Conservation (phyloP, 2,329 filamentous ascomycete species). For the Clonostachys rhizophaga region DNA sequence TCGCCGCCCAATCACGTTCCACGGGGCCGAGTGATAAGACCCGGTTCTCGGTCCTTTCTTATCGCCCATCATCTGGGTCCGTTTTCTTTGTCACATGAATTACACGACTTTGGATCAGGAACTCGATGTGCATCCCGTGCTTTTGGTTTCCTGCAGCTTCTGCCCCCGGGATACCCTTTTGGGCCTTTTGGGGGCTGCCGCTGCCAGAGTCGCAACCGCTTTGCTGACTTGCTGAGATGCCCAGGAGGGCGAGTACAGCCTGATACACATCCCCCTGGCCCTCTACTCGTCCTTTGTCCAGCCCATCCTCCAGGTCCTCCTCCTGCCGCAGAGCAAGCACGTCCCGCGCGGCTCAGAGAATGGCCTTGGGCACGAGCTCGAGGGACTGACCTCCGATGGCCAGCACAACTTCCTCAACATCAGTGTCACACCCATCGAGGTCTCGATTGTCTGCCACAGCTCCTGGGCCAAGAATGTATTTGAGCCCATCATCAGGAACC, state of each 20-base stretch:
- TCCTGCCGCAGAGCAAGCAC: constrained; percentile 51
- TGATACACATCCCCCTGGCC: constrained; percentile 85
- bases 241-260: constrained; percentile 79
- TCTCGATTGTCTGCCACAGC: constrained; percentile 83
- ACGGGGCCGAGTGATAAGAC: too few species aligned
- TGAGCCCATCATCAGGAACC: constrained; percentile 59
- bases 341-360: constrained; percentile 26
- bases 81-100: too few species aligned
- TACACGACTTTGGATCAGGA: too few species aligned
- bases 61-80: not conserved
- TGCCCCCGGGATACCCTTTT: too few species aligned
- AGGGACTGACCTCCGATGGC: constrained; percentile 43
- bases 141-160: too few species aligned
- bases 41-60: not conserved
- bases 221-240: not conserved
- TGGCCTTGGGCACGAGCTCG: constrained; percentile 28
- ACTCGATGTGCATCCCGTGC: too few species aligned
- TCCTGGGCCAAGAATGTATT: constrained; percentile 73
- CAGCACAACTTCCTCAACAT: constrained; percentile 91
- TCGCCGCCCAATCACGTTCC: not conserved
- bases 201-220: too few species aligned
- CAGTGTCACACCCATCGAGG: constrained; percentile 87
- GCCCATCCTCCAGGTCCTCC: constrained; percentile 78
- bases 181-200: too few species aligned
- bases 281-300: constrained; percentile 77